A percentile compares a stretch with the other conserved stretches of the same genome.
phyloP scores from a whole-genome alignment of 805 yeast genomes.

The Metschnikowia baotianmanensis region DNA sequence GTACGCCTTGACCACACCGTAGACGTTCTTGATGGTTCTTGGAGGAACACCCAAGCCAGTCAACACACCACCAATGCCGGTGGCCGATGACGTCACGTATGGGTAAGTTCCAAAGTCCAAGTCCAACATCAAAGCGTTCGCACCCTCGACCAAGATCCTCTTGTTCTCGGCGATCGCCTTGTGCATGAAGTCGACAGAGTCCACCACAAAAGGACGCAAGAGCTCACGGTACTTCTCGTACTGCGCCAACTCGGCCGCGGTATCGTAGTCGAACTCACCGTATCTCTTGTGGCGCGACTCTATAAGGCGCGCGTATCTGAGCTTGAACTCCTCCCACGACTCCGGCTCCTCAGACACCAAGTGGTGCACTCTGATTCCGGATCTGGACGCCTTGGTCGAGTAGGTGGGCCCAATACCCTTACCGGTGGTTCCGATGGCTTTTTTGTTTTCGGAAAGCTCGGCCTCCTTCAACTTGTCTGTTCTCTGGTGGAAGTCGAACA shows the following conservation, averaged over 20 bases:
- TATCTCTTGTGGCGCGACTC: slow-evolving; percentile 84
- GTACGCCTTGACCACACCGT: slow-evolving; percentile 97
- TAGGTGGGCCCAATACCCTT: slow-evolving; percentile 99
- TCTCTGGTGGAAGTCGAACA: slow-evolving; percentile 96
- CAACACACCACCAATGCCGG: slow-evolving; percentile 97
- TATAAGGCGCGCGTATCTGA: slow-evolving; percentile 71
- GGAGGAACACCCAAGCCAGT: slow-evolving; percentile 99
- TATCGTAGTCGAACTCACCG: slow-evolving; percentile 88
- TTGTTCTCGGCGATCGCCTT: slow-evolving; percentile 72
- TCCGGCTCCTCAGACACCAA: slow-evolving; percentile 84
- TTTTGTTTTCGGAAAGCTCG: slow-evolving; percentile 76
- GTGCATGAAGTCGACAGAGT: slow-evolving; percentile 83
- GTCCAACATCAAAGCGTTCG: slow-evolving; percentile 96
- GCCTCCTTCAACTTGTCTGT: slow-evolving; percentile 94
- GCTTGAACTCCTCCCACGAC: slow-evolving; percentile 89
- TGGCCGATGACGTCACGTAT: slow-evolving; percentile 90
- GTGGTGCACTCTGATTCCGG: slow-evolving; percentile 96
- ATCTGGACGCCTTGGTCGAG: slow-evolving; percentile 93
- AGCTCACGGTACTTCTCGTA: slow-evolving; percentile 72
- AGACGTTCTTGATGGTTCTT: slow-evolving; percentile 68
- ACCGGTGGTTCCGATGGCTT: slow-evolving; percentile 95
- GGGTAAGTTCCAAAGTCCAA: slow-evolving; percentile 98
- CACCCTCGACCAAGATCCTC: slow-evolving; percentile 94
- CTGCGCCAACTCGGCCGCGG: slow-evolving; percentile 72
- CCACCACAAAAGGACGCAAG: slow-evolving; percentile 89